Conservation (phyloP, 2,329 filamentous ascomycete species). For the Claviceps africana region DNA sequence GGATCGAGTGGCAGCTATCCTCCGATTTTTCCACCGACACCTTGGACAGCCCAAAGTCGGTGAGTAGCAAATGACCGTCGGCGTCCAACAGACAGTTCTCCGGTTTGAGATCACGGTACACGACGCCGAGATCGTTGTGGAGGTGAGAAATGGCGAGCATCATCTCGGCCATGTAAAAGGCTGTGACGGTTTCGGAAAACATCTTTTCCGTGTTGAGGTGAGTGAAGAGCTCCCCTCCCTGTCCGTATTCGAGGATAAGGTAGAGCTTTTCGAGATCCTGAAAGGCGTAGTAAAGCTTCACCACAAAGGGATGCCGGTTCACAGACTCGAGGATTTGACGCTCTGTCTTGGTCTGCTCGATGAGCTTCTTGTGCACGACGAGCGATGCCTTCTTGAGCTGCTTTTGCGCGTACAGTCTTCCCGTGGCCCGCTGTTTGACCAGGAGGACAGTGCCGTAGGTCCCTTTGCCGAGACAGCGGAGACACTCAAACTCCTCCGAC, state of each 20-base stretch:
- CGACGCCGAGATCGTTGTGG: conserved; percentile 79
- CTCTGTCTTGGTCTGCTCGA: conserved; percentile 97
- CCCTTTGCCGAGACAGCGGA: conserved; percentile 89
- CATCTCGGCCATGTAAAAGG: conserved; percentile 99
- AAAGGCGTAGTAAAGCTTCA: conserved; percentile 96
- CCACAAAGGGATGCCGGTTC: conserved; percentile 92
- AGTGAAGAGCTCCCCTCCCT: conserved; percentile 94
- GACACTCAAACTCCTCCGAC: conserved; percentile 73
- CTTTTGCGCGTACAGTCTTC: conserved; percentile 90
- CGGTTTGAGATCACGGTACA: conserved; percentile 94
- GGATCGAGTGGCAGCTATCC: conserved; percentile 69
- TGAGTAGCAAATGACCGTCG: conserved; percentile 83
- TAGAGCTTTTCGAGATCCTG: conserved; percentile 97
- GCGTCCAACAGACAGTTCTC: conserved; percentile 92
- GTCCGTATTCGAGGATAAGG: conserved; percentile 91
- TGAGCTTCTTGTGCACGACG: conserved; percentile 85
- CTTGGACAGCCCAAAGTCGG: conserved; percentile 94
- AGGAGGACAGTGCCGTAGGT: conserved; percentile 90
- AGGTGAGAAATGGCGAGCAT: conserved; percentile 85
- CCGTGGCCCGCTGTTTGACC: conserved; percentile 78
- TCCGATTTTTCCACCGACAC: conserved; percentile 53
- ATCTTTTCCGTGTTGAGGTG: conserved; percentile 88
- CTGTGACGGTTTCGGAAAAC: conserved; percentile 78
- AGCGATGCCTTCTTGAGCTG: conserved; percentile 96
- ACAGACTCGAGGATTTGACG: conserved; percentile 89